A percentile compares a stretch with the other conserved stretches of the same genome.
These are phyloP conservation scores for Cicer chorassanicum DNA, from an alignment of 306 rosid species.

Conservation along the genomic window DNA sequence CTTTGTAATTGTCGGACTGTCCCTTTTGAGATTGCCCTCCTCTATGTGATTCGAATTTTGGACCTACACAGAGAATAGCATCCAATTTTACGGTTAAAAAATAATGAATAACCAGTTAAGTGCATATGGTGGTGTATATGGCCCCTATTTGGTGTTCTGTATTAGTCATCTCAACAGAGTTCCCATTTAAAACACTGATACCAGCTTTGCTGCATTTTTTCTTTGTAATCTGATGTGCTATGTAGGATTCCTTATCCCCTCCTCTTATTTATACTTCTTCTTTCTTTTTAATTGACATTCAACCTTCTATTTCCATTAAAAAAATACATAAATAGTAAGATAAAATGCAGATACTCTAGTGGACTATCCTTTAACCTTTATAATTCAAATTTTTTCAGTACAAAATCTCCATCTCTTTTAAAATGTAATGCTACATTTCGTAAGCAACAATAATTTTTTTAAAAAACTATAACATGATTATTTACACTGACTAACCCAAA, in stretches of 20 bases:
- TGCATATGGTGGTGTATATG: conserved; percentile 7
- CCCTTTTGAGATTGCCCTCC: conserved; percentile 65
- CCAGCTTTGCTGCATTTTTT: conserved; percentile 26
- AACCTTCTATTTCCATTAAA: conserved; percentile 7
- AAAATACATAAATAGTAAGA: conserved; percentile 5
- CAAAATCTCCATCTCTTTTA: conserved; percentile 14
- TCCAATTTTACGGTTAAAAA: conserved; percentile 35
- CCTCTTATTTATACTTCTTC: conserved; percentile 18
- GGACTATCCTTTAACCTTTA: conserved; percentile 19
- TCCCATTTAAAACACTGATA: conserved; percentile 10
- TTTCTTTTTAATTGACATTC: not conserved
- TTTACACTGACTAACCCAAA: conserved; percentile 7
- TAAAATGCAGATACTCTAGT: not conserved
- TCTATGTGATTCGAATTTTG: conserved; percentile 52
- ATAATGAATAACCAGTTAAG: conserved; percentile 16
- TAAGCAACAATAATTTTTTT: no score
- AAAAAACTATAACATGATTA: conserved; percentile 11
- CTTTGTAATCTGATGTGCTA: conserved; percentile 22
- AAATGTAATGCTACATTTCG: conserved; percentile 24
- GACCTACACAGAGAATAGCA: conserved; percentile 54
- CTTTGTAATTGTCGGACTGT: conserved; percentile 65
- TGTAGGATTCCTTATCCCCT: conserved; percentile 8
- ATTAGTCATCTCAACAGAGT: conserved; percentile 3
- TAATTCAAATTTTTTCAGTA: conserved; percentile 19
- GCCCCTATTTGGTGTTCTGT: not conserved